Evolutionary conservation across 306 rosid genomes (phyloP), one percentile per base, ranked within the genome.

Genomic region (Lagenaria siceraria): DNA sequence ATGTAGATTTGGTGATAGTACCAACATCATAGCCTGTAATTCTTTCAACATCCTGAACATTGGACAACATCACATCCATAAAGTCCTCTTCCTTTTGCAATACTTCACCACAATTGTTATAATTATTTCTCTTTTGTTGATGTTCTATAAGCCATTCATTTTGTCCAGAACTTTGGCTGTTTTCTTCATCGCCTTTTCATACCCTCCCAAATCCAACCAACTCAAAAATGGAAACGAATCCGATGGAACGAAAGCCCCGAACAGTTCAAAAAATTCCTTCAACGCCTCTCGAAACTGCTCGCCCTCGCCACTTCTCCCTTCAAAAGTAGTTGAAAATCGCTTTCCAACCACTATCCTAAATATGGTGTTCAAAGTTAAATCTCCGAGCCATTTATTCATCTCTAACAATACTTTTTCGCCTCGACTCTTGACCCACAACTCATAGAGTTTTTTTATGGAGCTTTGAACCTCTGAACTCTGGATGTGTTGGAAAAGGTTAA

Each of bases 151-250:
- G 29, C 17, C 25, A 66, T 17, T 66, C 31, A 4, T 24, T 18
- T 10, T 0, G 7, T 66, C 74, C 0, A 66, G 8, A 0, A 66
- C 10, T 6, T 66, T 40, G 0, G 31, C 18, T 0, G 51, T 21
- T 10, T 66, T 21, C 1, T 66, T 66, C 74, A 66, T 88, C 0
- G 89, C 86, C 79, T 13, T 88, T 71, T 88, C 87, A 52, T 85
- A 86, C 6, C 92, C 92, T 75, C 79, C 80, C 72, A 87, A 77
- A 77, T 87, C 93, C 31, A 88, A 61, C 90, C 91, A 88, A 24
- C 86, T 43, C 51, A 90, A 38, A 73, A 78, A 90, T 1, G 93
- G 88, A 79, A 90, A 55, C 4, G 88, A 90, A 21, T 90, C 91
- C 0, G 90, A 84, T 15, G 87, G 88, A 29, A 87, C 90, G 35